Evolutionary conservation across 345 rosid genomes (phyloP).

Genomic region (Aurinia saxatilis): DNA sequence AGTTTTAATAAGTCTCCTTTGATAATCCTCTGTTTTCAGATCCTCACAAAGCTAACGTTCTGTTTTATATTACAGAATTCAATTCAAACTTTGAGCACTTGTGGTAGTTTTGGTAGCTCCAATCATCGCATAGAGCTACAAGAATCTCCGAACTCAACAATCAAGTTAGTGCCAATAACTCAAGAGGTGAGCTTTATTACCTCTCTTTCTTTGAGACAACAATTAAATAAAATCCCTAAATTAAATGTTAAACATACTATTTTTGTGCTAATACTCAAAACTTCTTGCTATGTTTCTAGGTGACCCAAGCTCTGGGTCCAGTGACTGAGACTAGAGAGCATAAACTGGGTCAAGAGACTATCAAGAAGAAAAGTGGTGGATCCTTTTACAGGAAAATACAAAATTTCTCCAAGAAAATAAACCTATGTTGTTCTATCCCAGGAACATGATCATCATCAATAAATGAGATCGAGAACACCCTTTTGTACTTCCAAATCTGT

Average conservation of each 20-base stretch:
- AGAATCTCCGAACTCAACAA: background rate
- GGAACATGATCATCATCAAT: background rate
- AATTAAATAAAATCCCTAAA: too few species aligned
- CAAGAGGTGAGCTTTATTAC: conserved; percentile 7
- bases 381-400: background rate
- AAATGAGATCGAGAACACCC: background rate
- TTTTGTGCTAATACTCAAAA: background rate
- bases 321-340: background rate
- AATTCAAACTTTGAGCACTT: conserved; percentile 3
- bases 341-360: background rate
- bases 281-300: background rate
- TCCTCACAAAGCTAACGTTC: background rate
- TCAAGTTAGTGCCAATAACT: background rate
- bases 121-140: background rate
- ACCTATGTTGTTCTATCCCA: background rate
- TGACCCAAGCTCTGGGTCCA: background rate
- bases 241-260: background rate
- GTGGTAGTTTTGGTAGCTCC: conserved; percentile 13
- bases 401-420: background rate
- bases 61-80: background rate
- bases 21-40: conserved; percentile 2
- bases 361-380: background rate
- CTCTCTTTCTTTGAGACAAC: background rate
- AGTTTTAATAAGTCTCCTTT: background rate
- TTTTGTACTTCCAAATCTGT: background rate